A percentile compares a stretch with the other conserved stretches of the same genome.
Conservation (phyloP, 306 rosid genomes). For the Prinsepia uniflora region DNA sequence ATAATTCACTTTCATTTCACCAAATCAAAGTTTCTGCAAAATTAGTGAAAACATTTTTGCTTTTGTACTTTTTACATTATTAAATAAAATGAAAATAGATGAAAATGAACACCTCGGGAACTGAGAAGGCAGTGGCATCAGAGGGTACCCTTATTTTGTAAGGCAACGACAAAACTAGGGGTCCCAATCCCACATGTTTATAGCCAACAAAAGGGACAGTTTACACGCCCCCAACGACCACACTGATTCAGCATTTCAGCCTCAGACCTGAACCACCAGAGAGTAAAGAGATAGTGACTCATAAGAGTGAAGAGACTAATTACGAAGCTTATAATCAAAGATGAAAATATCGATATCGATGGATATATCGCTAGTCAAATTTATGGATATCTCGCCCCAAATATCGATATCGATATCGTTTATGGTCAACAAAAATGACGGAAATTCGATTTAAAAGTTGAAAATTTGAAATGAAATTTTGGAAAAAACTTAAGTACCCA, state of each 20-base stretch:
- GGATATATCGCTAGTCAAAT: too few species aligned
- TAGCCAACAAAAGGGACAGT: constrained; percentile 22
- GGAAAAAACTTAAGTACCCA: too few species aligned
- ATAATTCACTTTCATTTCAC: background rate
- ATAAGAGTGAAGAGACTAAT: background rate
- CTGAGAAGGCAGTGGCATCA: background rate
- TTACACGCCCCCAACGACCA: constrained; percentile 10
- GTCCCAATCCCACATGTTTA: constrained; percentile 17
- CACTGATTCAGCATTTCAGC: background rate
- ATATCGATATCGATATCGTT: too few species aligned
- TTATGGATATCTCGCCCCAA: too few species aligned
- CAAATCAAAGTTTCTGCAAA: background rate
- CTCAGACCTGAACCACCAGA: constrained; percentile 11
- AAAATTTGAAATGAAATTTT: too few species aligned
- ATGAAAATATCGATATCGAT: too few species aligned
- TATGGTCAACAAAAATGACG: too few species aligned
- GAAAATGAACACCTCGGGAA: background rate
- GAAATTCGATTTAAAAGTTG: too few species aligned
- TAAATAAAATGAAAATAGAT: background rate
- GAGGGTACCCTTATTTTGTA: background rate
- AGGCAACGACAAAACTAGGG: constrained; percentile 3
- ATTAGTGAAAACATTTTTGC: background rate
- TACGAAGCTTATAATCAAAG: too few species aligned
- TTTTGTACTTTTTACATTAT: background rate
- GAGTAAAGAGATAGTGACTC: background rate